Base-by-base conservation (phyloP, 352 stramenopile genomes). In the Pythium sukuiense region DNA sequence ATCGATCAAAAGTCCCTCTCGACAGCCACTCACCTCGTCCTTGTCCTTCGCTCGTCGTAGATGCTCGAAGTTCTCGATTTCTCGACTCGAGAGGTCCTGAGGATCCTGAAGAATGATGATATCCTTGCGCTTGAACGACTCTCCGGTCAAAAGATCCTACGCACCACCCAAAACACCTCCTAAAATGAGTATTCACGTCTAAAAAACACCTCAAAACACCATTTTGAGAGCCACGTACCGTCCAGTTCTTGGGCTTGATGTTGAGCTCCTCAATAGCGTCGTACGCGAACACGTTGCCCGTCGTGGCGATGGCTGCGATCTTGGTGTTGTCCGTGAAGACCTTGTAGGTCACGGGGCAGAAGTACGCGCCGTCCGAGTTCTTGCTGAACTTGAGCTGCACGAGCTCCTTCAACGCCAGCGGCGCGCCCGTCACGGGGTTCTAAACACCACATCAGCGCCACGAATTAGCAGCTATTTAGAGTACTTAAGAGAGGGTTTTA, bases 41-140 rank as follows among this genome's bases (percentile, higher is more conserved):
- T 61, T 67, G 16, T 66, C 46, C 30, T 69, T 56, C 11, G 87
- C 78, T 35, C 79, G 78, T 26, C 90, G 76, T 12, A 99, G 89
- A 68, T 99, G 96, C 63, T 93, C 89, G 76, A 99, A 99, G 69
- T 98, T 98, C n/a, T 96, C 89, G 59, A 99, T 98, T 79, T 99
- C 97, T 20, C 97, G 84, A 45, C 87, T 85, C 29, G 85, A 87
- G 24, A 92, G 83, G 65, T 98, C 87, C 55, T 96, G 77, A 0
- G 95, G 95, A 79, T 99, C 96, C 64, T 99, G 97, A 27, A 99
- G 72, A 30, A 98, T 83, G 57, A 99, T 96, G 18, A 99, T 91
- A 79, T 99, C 90, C 58, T 92, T 93, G 63, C 87, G 84, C 61
- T 92, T 96, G 69, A 98, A 98, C 29, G 92, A 90, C 29, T 93